Base-by-base conservation (phyloP, 1,284 basidiomycete genomes). In the Omphalotus olearius region DNA sequence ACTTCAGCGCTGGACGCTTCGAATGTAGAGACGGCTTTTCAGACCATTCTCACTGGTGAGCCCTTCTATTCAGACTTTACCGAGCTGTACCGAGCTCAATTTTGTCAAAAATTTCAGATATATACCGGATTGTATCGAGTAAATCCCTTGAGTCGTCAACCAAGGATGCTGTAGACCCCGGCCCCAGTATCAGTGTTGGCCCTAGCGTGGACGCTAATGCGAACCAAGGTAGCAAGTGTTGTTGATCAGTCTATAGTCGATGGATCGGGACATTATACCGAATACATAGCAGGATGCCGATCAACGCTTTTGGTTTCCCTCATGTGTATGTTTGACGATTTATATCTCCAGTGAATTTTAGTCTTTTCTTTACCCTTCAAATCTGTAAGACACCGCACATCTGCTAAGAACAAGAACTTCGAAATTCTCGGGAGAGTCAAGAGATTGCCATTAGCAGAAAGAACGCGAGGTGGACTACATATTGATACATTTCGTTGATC, bases 1-100 rank as follows among this genome's bases (percentile, higher is more conserved):
- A 99, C 96, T 56, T 99, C 97, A 62, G 96, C 97, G 69, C 85
- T 99, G 80, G 96, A 99, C 81, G 93, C 95, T 60, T 94, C 92
- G 50, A 98, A 98, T 73, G 97, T 99, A 69, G 96, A 98, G 73
- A 73, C 81, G 50, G 93, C 96, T 49, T 99, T 99, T 85, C 94
- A 98, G 72, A 95, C 87, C 62, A 98, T 98, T 66, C 80, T 99
- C 56, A 91, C 92, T 50, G 94, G 94, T 94, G 52, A 43, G 62
- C 53, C 45, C 16, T 43, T 23, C 10, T 26, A 25, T 14, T 49
- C 39, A 46, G 53, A 30, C 52, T 35, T 35, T 5, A 13, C 30
- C 7, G 9, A 25, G 18, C 9, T 40, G 4, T 11, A 6, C 13
- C 4, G 26, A 16, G 26, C 30, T 33, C 30, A 33, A 54, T 25